phyloP scores from a whole-genome alignment of 129 eudicot species.

The Flaveria bidentis region DNA sequence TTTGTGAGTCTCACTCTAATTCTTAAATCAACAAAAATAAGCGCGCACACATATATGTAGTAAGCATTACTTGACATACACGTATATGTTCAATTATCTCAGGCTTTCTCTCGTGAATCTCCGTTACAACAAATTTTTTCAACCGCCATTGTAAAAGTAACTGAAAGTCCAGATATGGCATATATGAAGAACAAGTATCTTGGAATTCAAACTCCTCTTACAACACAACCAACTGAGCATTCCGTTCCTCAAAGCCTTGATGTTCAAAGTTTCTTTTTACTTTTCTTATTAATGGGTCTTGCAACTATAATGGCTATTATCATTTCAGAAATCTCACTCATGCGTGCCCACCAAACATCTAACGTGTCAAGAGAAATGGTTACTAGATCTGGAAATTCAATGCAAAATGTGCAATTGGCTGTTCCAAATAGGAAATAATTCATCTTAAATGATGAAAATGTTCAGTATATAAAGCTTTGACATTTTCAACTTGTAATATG shows the following conservation, averaged over 20 bases:
- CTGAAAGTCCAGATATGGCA: conserved; percentile 1
- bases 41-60: too few species aligned
- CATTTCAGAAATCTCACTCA: conserved; percentile 23
- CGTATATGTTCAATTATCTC: conserved; percentile 6
- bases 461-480: too few species aligned
- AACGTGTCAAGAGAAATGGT: too few species aligned
- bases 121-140: conserved; percentile 4
- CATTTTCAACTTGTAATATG: too few species aligned
- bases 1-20: conserved; percentile 17
- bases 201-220: not conserved
- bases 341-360: not conserved
- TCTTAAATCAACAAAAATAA: too few species aligned
- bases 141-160: conserved; percentile 24
- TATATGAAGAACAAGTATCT: conserved; percentile 15
- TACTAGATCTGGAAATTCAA: too few species aligned
- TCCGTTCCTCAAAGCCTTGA: conserved; percentile 25
- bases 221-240: conserved; percentile 1
- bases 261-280: conserved; percentile 9
- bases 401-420: too few species aligned
- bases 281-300: conserved; percentile 11
- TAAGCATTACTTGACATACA: not conserved
- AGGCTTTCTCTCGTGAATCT: conserved; percentile 27
- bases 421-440: too few species aligned
- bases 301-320: conserved; percentile 12
- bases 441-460: too few species aligned